Base-by-base conservation (phyloP, 2,329 filamentous ascomycete species). In the Exophiala oligosperma region DNA sequence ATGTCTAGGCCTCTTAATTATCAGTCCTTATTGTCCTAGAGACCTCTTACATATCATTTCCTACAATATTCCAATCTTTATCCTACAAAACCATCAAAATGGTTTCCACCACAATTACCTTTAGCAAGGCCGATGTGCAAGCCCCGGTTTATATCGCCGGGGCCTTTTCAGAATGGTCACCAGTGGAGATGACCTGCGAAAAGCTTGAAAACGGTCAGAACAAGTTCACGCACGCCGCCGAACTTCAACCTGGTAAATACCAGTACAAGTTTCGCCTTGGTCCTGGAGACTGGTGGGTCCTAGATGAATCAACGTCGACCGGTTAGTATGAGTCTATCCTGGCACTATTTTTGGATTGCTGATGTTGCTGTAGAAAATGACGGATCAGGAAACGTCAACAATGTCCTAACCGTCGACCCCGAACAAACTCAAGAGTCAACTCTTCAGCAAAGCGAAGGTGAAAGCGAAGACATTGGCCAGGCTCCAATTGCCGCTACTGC, bases 231-330 rank as follows among this genome's bases (percentile, higher is more conserved):
- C 84, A 84, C 57, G 72, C 78, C 1, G 77, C 90, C 46, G 70
- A 79, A 37, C 77, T 82, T 6, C 76, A 83, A 17, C 76, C 81
- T 23, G 82, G 81, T 23, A 80, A 84, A 57, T 84, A 90, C 64
- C 85, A 89, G 67, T 92, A 91, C 79, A 92, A 91, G 72, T 88
- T 92, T 65, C 82, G 87, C 29, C 76, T 89, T 37, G 88, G 87
- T 8, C 71, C 79, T 21, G 84, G 83, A 49, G 82, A 89, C 63
- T 89, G 85, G 84, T 90, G 88, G 88, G 77, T 85, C 24, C 72
- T 90, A 47, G 84, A 91, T 65, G 84, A 90, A 57, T 77, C 76
- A 46, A 77, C 80, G 54, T 81, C 84, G 12, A 84, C 79, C 54
- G 79, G 87, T 89, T 14, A 32, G 46, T 48, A n/a, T n/a, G 9